Evolutionary conservation across 2,329 filamentous ascomycete species (phyloP), one percentile per base, ranked within the genome.

Genomic region (Pestalotiopsis sp.): DNA sequence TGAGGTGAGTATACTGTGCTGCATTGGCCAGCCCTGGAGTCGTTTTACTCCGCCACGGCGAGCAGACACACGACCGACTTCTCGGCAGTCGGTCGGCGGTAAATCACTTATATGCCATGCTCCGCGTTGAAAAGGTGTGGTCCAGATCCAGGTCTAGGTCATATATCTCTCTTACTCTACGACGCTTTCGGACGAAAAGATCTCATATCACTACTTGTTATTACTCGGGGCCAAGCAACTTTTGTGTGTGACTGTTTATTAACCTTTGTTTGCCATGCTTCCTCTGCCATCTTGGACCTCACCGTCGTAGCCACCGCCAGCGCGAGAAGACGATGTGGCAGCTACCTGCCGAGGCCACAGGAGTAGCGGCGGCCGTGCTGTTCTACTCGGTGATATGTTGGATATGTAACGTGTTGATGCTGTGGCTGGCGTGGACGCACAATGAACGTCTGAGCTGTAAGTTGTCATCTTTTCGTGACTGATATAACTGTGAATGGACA

Each of bases 401-500:
- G 52, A 49, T 71, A 14, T 61, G 45, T 45, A 68, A 70, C 31
- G 31, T 63, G 27, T n/a, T 72, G 41, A 67, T 73, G 62, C 39
- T 72, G 12, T 73, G 72, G 72, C 68, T 73, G 14, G 69, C 71
- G 4, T 71, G 69, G 72, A 59, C 56, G 13, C 71, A 72, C 13
- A 69, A 67, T 27, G 72, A 72, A 57, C 64, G 70, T n/a, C 65
- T 70, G 27, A 73, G 71, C 65, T 72, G 72, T 73, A 57, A 69
- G 69, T 67, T 45, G 2, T 39, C 36, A 14, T 39, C 1, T 36
- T 14, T 25, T 7, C 27, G n/a, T 7, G 31, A 36, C 31, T 36
- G 20, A 52, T 17, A 4, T 4, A 9, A 12, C 7, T 17, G 5
- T 2, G 39, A 17, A 41, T 3, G 6, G 17, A 13, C 20, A 7